Evolutionary conservation across 306 rosid genomes (phyloP), one percentile per base, ranked within the genome.

Genomic region (Cicer judaicum): DNA sequence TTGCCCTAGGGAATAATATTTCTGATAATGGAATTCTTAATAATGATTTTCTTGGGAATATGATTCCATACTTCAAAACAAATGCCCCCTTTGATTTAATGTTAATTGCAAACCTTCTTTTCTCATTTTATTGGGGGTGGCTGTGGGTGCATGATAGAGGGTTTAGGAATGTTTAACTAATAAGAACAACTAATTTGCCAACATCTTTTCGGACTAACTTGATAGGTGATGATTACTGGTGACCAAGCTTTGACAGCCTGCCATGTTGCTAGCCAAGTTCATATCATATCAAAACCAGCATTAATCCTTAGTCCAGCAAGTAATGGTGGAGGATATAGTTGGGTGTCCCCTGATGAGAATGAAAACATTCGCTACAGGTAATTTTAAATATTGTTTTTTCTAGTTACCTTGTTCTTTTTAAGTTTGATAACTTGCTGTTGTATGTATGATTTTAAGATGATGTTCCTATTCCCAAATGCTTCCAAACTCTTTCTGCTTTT

Each of bases 161-260:
- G 12, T 65, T 73, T 79, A 7, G 8, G 11, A 52, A 67, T 67
- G 47, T 41, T 68, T 66, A 49, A 79, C 10, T 60, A 19, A 68
- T 10, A 63, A 74, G 5, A 29, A 63, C 68, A 29, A 64, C 68
- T 74, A 57, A 64, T 78, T 69, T 49, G 68, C 66, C 41, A 52
- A 42, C 53, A 64, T 77, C 63, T 65, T 72, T 44, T 44, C 39
- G 72, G 60, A 72, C 68, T 48, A 50, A 21, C 41, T 71, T 67
- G 72, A 56, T 76, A 95, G 99, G 99, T 90, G 79, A 95, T 95
- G 99, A 95, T 95, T 83, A 95, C 99, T 54, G 98, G 99, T 74
- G 99, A 95, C 79, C 99, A 95, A 89, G 97, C 99, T 78, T 77
- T 95, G 86, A 94, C 99, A 36, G 98, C 99, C n/a, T 95, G 99